Evolutionary conservation across 208 protist species (phyloP), one percentile per base, ranked within the genome.

Genomic region (Trypanosoma scelopori): DNA sequence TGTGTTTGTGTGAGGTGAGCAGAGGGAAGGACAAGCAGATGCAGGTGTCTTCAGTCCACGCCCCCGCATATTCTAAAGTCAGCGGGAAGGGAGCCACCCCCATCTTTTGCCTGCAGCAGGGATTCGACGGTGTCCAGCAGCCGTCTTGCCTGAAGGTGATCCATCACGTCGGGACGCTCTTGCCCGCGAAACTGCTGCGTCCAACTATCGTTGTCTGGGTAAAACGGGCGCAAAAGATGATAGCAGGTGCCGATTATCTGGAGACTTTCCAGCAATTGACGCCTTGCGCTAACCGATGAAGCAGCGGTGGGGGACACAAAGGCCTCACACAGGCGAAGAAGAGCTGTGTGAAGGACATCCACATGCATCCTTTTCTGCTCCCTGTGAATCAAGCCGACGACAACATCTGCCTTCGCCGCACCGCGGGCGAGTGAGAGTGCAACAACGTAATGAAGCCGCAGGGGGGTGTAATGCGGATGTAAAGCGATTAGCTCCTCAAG

Each of bases 401-500:
- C 51, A 16, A 52, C 16, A 47, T 57, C 48, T 39, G 12, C 42
- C 23, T 45, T 49, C 20, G 48, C 25, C 20, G 53, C 15, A 37
- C 69, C 28, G 13, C n/a, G 60, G 32, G 13, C 20, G 20, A 82
- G 22, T 30, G 68, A 42, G 11, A 84, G 22, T 32, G 62, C 37
- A 15, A 71, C 67, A 20, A 71, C 69, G 65, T 95, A 92, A 74
- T 95, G 90, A 20, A 89, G 66, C 4, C 90, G 78, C 18, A 93
- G 70, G 4, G 90, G 84, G 0, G 73, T 81, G 60, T 81, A 89
- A 42, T 64, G 27, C 0, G 79, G 77, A 46, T 87, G 43, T 0
- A 95, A 71, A 5, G 75, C 90, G 43, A 95, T 92, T n/a, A 93
- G 80, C 72, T 95, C 90, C 73, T 95, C 90, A 18, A 84, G 76